Evolutionary conservation across 495 filamentous ascomycete genomes (phyloP).

Genomic region (Annulohypoxylon stygium): DNA sequence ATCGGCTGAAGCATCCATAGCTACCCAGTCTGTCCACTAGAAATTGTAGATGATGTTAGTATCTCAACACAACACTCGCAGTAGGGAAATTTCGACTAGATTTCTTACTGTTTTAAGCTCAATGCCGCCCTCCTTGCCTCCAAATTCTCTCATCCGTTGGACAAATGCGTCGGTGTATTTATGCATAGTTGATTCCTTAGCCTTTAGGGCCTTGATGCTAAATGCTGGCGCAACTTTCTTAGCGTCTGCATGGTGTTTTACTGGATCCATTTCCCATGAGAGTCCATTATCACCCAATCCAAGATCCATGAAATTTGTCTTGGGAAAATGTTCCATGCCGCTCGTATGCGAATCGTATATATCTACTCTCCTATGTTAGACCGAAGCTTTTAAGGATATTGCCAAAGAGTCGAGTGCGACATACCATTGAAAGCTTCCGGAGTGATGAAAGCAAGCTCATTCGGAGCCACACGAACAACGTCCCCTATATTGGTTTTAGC

Average conservation of each 20-base stretch:
- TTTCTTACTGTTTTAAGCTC: conserved; percentile 32
- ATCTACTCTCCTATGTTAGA: conserved; percentile 24
- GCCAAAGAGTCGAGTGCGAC: background rate
- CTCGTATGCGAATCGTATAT: conserved; percentile 32
- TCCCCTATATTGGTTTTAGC: conserved; percentile 2
- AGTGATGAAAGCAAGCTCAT: conserved; percentile 55
- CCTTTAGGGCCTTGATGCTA: conserved; percentile 30
- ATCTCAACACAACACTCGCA: background rate
- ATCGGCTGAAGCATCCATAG: conserved; percentile 44
- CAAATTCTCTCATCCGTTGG: conserved; percentile 36
- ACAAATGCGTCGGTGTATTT: conserved; percentile 45
- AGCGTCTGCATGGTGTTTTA: conserved; percentile 32
- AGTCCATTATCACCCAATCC: conserved; percentile 29
- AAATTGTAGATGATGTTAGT: background rate
- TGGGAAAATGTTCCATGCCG: conserved; percentile 31
- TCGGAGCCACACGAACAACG: conserved; percentile 53
- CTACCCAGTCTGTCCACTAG: conserved; percentile 42
- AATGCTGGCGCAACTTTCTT: conserved; percentile 42
- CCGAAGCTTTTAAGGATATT: background rate
- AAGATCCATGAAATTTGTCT: conserved; percentile 30
- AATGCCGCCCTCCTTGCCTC: conserved; percentile 11
- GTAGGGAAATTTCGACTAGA: background rate
- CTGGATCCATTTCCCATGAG: conserved; percentile 42
- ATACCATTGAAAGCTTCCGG: conserved; percentile 38
- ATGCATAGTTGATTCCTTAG: conserved; percentile 39